Evolutionary conservation across 129 eudicot genomes (phyloP).

Genomic region (Cynara cardunculus): DNA sequence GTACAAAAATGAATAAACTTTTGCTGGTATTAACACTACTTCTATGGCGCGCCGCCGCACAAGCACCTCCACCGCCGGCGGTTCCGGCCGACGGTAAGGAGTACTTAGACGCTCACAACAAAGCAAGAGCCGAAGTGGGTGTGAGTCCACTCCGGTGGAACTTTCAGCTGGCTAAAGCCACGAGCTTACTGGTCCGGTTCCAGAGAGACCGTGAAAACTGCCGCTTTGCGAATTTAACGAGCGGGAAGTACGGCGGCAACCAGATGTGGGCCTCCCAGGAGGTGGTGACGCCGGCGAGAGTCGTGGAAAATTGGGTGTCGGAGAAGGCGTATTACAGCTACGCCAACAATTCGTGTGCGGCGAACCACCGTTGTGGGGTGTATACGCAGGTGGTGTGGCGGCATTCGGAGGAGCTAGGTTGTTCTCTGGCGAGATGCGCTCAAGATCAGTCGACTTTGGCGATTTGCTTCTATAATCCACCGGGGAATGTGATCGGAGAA

Average conservation of each 20-base stretch:
- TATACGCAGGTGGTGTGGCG: constrained; percentile 96
- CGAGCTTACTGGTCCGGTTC: constrained; percentile 57
- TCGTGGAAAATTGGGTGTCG: constrained; percentile 70
- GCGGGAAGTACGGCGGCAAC: constrained; percentile 73
- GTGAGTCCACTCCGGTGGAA: constrained; percentile 70
- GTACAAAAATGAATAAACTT: constrained; percentile 35
- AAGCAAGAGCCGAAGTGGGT: constrained; percentile 63
- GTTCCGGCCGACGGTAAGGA: constrained; percentile 42
- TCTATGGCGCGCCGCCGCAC: constrained; percentile 30
- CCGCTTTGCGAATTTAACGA: constrained; percentile 56
- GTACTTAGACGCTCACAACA: constrained; percentile 68
- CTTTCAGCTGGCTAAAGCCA: constrained; percentile 50
- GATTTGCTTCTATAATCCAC: constrained; percentile 83
- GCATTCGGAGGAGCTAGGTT: constrained; percentile 67
- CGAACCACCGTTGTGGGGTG: constrained; percentile 69
- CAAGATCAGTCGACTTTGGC: constrained; percentile 53
- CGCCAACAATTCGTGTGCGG: constrained; percentile 53
- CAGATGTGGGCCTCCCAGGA: constrained; percentile 60
- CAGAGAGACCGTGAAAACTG: constrained; percentile 69
- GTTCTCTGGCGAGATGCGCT: constrained; percentile 60
- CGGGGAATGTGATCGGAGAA: constrained; percentile 84
- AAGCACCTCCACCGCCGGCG: constrained; percentile 27
- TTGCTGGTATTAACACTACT: constrained; percentile 21
- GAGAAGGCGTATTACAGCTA: constrained; percentile 69
- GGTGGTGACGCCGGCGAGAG: constrained; percentile 44